Evolutionary conservation across 2,329 filamentous ascomycete genomes (phyloP).

Genomic region (Talaromyces sp.): DNA sequence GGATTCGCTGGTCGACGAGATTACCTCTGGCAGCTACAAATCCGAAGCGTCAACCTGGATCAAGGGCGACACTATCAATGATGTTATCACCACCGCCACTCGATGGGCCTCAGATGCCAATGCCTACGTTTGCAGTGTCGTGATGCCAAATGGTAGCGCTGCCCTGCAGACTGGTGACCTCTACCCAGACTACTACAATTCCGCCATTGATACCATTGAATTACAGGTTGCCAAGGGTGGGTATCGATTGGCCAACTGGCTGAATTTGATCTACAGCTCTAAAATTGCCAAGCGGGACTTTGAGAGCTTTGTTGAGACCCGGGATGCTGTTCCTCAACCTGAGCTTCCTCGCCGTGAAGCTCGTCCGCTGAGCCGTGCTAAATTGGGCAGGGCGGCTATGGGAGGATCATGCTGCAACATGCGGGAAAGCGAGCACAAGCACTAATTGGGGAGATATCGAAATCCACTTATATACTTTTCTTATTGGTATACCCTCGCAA

Average conservation of each 20-base stretch:
- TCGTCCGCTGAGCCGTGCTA: constrained; percentile 18
- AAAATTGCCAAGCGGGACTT: constrained; percentile 17
- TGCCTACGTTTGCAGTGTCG: constrained; percentile 65
- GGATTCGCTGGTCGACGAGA: constrained; percentile 22
- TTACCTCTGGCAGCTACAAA: constrained; percentile 47
- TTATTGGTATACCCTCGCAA: too few relatives aligned
- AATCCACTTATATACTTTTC: too few relatives aligned
- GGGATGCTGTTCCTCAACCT: background rate
- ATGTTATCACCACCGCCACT: constrained; percentile 60
- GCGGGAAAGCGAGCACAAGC: constrained; percentile 11
- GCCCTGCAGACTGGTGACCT: constrained; percentile 63
- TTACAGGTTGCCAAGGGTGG: constrained; percentile 69
- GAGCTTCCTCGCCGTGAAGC: constrained; percentile 11
- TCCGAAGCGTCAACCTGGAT: constrained; percentile 58
- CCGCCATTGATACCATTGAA: constrained; percentile 60
- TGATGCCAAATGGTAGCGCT: constrained; percentile 63
- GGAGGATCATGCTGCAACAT: constrained; percentile 21
- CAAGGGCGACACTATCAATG: constrained; percentile 57
- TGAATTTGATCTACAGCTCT: constrained; percentile 22
- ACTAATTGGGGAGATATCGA: background rate
- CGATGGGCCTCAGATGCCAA: constrained; percentile 70
- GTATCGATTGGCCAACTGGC: constrained; percentile 65
- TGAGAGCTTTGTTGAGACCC: background rate
- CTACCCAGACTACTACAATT: constrained; percentile 59
- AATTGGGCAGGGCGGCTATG: constrained; percentile 26